These are phyloP conservation scores for Porogramme epimiltina DNA, from an alignment of 1,284 basidiomycete genomes.

Conservation along the genomic window DNA sequence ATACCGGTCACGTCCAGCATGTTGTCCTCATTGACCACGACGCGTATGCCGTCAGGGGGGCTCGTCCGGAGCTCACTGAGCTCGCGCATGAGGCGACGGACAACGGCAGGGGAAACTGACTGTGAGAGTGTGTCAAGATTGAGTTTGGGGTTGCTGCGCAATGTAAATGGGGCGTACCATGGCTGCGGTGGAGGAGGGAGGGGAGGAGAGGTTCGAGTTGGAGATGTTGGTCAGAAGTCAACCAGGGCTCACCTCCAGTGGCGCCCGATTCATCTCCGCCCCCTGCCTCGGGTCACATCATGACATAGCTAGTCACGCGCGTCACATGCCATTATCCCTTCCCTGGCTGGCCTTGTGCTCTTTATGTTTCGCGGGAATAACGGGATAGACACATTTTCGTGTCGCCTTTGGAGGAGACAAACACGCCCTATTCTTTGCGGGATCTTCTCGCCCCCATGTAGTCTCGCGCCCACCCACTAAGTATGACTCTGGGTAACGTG, in stretches of 20 bases:
- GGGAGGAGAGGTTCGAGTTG: slow-evolving; percentile 9
- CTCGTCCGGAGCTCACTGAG: slow-evolving; percentile 74
- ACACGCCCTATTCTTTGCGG: too few species aligned
- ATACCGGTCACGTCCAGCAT: slow-evolving; percentile 81
- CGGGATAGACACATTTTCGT: too few species aligned
- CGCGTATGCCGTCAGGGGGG: slow-evolving; percentile 87
- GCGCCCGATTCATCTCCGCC: slow-evolving; percentile 28
- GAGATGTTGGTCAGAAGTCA: slow-evolving; percentile 27
- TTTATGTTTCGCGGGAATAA: too few species aligned
- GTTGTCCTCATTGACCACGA: slow-evolving; percentile 83
- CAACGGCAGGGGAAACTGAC: slow-evolving; percentile 52
- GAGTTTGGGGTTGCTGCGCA: neutral
- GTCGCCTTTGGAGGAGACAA: too few species aligned
- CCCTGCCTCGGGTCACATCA: neutral
- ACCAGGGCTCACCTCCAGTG: slow-evolving; percentile 26
- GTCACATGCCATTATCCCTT: neutral
- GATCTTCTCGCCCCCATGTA: too few species aligned
- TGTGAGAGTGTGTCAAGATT: slow-evolving; percentile 14
- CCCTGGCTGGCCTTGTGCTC: too few species aligned
- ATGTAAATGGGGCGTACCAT: slow-evolving; percentile 10
- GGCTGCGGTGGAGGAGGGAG: neutral
- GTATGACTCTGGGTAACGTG: too few species aligned
- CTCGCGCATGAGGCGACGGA: slow-evolving; percentile 85
- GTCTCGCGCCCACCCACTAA: too few species aligned
- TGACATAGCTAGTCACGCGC: neutral